Conservation (phyloP, 148 eudicot species). For the Rhododendron williamsianum region DNA sequence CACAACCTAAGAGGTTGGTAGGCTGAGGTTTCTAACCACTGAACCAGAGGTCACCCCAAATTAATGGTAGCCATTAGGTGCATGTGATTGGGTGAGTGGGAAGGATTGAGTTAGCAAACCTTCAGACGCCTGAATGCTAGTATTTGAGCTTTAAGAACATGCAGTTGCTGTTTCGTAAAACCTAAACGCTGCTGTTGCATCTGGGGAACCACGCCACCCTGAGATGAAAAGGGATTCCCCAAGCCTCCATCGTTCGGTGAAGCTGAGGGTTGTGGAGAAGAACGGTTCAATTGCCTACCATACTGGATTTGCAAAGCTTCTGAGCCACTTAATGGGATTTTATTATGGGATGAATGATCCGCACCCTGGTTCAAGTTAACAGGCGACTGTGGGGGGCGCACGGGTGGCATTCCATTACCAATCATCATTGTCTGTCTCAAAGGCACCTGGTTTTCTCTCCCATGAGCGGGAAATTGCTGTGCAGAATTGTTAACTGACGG, state of each 20-base stretch:
- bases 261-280: slow-evolving; percentile 52
- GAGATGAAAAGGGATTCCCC: slow-evolving; percentile 41
- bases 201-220: slow-evolving; percentile 40
- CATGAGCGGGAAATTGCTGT: slow-evolving; percentile 49
- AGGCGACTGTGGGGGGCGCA: slow-evolving; percentile 51
- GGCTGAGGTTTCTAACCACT: neutral
- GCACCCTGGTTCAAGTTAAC: slow-evolving; percentile 68
- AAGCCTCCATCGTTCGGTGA: slow-evolving; percentile 41
- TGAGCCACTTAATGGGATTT: slow-evolving; percentile 38
- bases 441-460: slow-evolving; percentile 55
- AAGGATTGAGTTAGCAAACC: slow-evolving; percentile 36
- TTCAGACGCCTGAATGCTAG: slow-evolving; percentile 90
- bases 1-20: neutral
- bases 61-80: neutral
- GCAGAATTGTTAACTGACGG: slow-evolving; percentile 22
- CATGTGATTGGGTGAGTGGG: neutral
- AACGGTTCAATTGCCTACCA: slow-evolving; percentile 50
- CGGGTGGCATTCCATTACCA: slow-evolving; percentile 59
- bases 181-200: slow-evolving; percentile 38
- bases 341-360: slow-evolving; percentile 45
- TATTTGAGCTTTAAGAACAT: slow-evolving; percentile 94
- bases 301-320: slow-evolving; percentile 61
- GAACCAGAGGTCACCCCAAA: neutral
- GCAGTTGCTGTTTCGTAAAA: slow-evolving; percentile 87
- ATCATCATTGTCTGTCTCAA: slow-evolving; percentile 41